Evolutionary conservation across 306 rosid genomes (phyloP), one percentile per base, ranked within the genome.

Genomic region (Cyclanthera cordifolia): DNA sequence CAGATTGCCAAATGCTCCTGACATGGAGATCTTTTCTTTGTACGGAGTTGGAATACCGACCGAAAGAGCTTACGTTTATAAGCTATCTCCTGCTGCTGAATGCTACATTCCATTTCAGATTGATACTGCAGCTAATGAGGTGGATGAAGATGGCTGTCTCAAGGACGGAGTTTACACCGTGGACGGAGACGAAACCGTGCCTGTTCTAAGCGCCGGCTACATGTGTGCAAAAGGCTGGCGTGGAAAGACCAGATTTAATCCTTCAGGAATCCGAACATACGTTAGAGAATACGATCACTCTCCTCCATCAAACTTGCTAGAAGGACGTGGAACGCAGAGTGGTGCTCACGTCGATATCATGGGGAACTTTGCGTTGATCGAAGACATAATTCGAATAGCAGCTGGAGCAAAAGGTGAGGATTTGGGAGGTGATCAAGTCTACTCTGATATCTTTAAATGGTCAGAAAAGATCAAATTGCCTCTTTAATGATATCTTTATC

Each of bases 201-300:
- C 96, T 21, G 85, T 76, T 70, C 78, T 87, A 60, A 90, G 95
- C 77, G 77, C 96, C 24, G 96, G 96, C 51, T 90, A 61, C 88
- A 90, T 90, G 96, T 90, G 88, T 68, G 90, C 90, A 3, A 90
- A 85, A 81, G 95, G 81, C 47, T 90, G 95, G 95, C 89, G 92
- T 0, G 88, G 91, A 17, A 87, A 80, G 76, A 90, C 96, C 41
- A 74, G 95, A 58, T 90, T 85, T 67, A 87, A 90, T 77, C 95
- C 96, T 56, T 76, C 85, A 0, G 95, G 95, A 20, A 82, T 81
- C 43, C 73, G 57, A 70, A 87, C 91, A 11, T 79, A 76, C 11
- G 1, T 84, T 2, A 56, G 96, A 74, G 95, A 90, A 78, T 87
- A 87, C 17, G 84, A 84, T 7, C 96, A 90, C 75, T 87, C 90